Percentiles rank a stretch among this genome's conserved stretches.
phyloP scores from a whole-genome alignment of 2,329 filamentous ascomycete species.

The Aureobasidium sp. region DNA sequence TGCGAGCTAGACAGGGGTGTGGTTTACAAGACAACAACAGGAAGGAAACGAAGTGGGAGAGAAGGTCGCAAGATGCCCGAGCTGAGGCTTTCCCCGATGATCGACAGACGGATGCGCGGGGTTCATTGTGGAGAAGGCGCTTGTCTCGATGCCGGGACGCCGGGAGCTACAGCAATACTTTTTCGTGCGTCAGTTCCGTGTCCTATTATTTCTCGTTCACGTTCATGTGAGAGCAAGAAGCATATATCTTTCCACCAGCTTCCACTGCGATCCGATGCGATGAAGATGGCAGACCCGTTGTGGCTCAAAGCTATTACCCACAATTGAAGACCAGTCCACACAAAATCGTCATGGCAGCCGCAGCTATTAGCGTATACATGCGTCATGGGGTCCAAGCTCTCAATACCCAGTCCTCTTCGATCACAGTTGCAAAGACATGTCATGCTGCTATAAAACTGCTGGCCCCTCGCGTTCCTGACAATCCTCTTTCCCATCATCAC shows the following conservation, averaged over 20 bases:
- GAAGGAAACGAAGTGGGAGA: not conserved
- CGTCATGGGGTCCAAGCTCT: conserved; percentile 7
- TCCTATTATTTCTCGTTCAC: not conserved
- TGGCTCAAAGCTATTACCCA: conserved; percentile 1
- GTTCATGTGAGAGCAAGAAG: not conserved
- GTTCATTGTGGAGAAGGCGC: not conserved
- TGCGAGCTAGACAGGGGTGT: not conserved
- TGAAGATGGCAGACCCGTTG: not conserved
- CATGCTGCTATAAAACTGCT: not conserved
- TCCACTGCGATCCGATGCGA: not conserved
- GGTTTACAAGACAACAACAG: not conserved
- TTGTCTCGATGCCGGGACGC: not conserved
- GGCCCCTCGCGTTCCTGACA: not conserved
- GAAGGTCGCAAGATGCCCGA: not conserved
- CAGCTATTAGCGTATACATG: conserved; percentile 2
- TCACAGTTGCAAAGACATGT: not conserved
- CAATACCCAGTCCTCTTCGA: not conserved
- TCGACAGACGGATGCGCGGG: not conserved
- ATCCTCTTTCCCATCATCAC: not conserved
- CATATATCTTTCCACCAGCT: not conserved
- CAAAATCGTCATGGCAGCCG: not conserved
- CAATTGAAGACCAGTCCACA: not conserved
- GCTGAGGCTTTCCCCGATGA: not conserved
- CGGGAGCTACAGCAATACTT: not conserved
- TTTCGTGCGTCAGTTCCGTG: not conserved